phyloP scores from a whole-genome alignment of 352 stramenopile genomes.

The Elongisporangium undulatum region DNA sequence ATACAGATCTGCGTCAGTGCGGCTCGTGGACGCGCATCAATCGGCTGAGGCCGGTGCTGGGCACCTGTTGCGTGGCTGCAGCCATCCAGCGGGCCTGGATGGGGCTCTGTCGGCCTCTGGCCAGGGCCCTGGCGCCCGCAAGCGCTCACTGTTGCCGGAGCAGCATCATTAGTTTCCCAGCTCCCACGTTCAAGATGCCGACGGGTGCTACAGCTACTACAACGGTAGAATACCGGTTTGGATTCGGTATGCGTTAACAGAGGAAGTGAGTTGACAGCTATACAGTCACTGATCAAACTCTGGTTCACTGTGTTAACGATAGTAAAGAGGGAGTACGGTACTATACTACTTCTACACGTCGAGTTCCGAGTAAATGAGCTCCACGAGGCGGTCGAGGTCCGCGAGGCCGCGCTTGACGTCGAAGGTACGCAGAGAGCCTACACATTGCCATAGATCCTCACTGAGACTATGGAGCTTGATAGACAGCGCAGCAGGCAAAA shows the following conservation, averaged over 20 bases:
- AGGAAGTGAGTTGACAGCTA: background rate
- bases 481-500: background rate
- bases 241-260: background rate
- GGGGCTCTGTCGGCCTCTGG: background rate
- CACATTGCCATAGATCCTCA: background rate
- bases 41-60: background rate
- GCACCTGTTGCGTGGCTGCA: background rate
- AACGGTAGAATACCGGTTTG: background rate
- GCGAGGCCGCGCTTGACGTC: slow-evolving; percentile 84
- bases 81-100: background rate
- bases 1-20: background rate
- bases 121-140: background rate
- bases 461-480: background rate
- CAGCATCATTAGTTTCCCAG: background rate
- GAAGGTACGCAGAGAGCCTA: slow-evolving; percentile 72
- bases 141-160: background rate
- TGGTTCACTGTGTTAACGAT: slow-evolving; percentile 5
- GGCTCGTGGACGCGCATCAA: background rate
- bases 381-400: slow-evolving; percentile 72
- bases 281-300: background rate
- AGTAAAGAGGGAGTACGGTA: background rate
- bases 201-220: background rate
- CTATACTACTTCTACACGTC: slow-evolving; percentile 21
- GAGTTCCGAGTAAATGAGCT: slow-evolving; percentile 63
- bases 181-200: background rate